These are phyloP conservation scores for Tuber aestivum DNA, from an alignment of 495 filamentous ascomycete genomes.

Conservation along the genomic window DNA sequence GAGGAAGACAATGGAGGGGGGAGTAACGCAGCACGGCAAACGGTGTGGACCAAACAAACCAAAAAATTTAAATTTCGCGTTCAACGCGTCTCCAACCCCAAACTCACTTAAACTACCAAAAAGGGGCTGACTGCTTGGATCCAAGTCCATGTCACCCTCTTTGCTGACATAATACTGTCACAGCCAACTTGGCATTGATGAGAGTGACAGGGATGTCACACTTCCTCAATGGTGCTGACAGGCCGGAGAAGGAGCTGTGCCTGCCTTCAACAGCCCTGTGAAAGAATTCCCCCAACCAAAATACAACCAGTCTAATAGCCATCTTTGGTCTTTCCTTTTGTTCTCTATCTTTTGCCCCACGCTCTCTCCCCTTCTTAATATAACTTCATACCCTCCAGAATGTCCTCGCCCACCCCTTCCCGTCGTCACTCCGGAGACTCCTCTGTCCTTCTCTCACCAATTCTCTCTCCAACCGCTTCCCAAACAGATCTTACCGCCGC, in stretches of 20 bases:
- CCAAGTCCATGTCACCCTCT: background rate
- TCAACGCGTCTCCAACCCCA: conserved; percentile 2
- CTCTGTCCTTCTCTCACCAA: conserved; percentile 37
- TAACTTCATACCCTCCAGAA: conserved; percentile 2
- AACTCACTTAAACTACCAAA: conserved; percentile 5
- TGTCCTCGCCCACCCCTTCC: conserved; percentile 33
- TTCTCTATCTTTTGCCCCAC: conserved; percentile 2
- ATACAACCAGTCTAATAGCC: conserved; percentile 9
- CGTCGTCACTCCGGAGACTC: conserved; percentile 37
- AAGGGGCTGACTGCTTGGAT: background rate
- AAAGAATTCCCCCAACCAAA: conserved; percentile 11
- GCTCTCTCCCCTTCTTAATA: conserved; percentile 1
- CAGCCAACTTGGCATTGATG: background rate
- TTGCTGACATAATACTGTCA: conserved; percentile 1
- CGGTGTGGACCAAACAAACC: conserved; percentile 9
- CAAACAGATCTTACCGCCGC: conserved; percentile 27
- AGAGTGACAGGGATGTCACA: background rate
- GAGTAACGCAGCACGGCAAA: background rate
- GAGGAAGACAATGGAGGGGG: conserved; percentile 12
- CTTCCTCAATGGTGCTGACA: background rate
- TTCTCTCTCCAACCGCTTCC: conserved; percentile 39
- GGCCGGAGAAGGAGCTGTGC: background rate
- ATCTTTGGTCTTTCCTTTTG: conserved; percentile 3
- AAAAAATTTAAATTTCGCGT: conserved; percentile 13
- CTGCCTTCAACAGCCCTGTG: conserved; percentile 3